Conservation (phyloP, 2,329 filamentous ascomycete genomes). For the Aureobasidium sp. region DNA sequence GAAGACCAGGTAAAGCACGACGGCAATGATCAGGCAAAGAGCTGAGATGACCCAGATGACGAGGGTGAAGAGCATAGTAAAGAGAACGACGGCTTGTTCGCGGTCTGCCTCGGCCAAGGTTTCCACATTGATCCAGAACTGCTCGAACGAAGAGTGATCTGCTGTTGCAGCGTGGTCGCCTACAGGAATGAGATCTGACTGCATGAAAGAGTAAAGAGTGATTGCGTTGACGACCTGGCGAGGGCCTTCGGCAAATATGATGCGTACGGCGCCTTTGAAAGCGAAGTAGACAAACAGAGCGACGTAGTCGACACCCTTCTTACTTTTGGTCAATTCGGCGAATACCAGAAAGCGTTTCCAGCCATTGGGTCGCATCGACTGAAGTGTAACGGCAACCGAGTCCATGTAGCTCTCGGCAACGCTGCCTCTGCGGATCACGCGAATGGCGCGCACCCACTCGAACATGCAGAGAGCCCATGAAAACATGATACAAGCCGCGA, state of each 20-base stretch:
- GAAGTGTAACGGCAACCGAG: constrained; percentile 71
- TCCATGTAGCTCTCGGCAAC: constrained; percentile 90
- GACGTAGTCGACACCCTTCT: constrained; percentile 82
- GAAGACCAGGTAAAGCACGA: constrained; percentile 76
- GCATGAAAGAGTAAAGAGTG: constrained; percentile 77
- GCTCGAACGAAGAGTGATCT: constrained; percentile 55
- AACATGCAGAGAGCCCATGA: constrained; percentile 76
- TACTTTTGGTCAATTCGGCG: constrained; percentile 80
- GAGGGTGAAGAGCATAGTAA: constrained; percentile 86
- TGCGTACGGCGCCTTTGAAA: constrained; percentile 74
- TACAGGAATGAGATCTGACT: constrained; percentile 59
- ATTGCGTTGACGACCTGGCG: constrained; percentile 85
- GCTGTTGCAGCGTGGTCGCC: constrained; percentile 44
- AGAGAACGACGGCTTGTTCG: constrained; percentile 72
- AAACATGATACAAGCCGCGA: constrained; percentile 81
- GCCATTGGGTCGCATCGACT: constrained; percentile 72
- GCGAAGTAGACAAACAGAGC: constrained; percentile 87
- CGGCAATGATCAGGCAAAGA: constrained; percentile 61
- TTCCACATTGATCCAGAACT: constrained; percentile 77
- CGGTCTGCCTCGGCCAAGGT: constrained; percentile 63
- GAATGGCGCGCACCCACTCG: constrained; percentile 69
- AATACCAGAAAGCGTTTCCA: constrained; percentile 91
- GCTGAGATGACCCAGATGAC: constrained; percentile 81
- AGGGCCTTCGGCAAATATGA: constrained; percentile 83
- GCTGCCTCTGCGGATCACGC: constrained; percentile 74